Evolutionary conservation across 208 protist species (phyloP).

Genomic region (Wallacemonas sp.): DNA sequence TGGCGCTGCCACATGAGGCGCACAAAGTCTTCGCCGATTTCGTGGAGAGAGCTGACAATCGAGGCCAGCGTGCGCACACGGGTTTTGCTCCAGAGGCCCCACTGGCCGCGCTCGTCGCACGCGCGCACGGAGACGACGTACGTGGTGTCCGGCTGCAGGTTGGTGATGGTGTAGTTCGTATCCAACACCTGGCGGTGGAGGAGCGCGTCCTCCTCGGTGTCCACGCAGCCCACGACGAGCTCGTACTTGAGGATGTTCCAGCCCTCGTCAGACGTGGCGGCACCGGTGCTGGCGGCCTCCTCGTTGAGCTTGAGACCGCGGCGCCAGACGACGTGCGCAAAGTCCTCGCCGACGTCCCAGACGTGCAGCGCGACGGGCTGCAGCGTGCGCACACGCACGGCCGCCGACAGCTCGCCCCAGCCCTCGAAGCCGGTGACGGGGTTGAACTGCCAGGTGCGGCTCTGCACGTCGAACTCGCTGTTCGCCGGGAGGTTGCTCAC

Average conservation of each 20-base stretch:
- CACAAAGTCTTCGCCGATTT: slow-evolving; percentile 93
- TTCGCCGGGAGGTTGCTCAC: slow-evolving; percentile 67
- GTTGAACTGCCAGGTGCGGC: slow-evolving; percentile 77
- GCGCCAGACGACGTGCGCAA: slow-evolving; percentile 80
- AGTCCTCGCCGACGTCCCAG: slow-evolving; percentile 90
- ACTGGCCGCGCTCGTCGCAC: slow-evolving; percentile 82
- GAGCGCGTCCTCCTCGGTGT: slow-evolving; percentile 78
- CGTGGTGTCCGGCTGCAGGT: slow-evolving; percentile 76
- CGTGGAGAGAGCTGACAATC: slow-evolving; percentile 78
- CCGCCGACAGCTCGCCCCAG: slow-evolving; percentile 82
- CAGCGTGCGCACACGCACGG: slow-evolving; percentile 72
- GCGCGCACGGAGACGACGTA: slow-evolving; percentile 89
- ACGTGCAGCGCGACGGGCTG: slow-evolving; percentile 71
- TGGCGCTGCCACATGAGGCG: slow-evolving; percentile 88
- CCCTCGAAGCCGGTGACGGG: slow-evolving; percentile 65
- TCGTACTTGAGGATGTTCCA: slow-evolving; percentile 90
- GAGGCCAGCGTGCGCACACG: slow-evolving; percentile 82
- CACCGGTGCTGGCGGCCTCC: neutral
- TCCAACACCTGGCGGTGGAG: slow-evolving; percentile 82
- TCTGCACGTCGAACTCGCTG: slow-evolving; percentile 78
- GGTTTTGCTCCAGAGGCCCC: slow-evolving; percentile 83
- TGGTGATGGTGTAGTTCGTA: slow-evolving; percentile 85
- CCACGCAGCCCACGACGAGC: slow-evolving; percentile 79
- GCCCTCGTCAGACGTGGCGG: neutral
- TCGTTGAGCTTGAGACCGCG: slow-evolving; percentile 38